Percentiles rank a stretch among this genome's conserved stretches.
Conservation (phyloP, 2,329 filamentous ascomycete species). For the Paracoccidioides lutzii region DNA sequence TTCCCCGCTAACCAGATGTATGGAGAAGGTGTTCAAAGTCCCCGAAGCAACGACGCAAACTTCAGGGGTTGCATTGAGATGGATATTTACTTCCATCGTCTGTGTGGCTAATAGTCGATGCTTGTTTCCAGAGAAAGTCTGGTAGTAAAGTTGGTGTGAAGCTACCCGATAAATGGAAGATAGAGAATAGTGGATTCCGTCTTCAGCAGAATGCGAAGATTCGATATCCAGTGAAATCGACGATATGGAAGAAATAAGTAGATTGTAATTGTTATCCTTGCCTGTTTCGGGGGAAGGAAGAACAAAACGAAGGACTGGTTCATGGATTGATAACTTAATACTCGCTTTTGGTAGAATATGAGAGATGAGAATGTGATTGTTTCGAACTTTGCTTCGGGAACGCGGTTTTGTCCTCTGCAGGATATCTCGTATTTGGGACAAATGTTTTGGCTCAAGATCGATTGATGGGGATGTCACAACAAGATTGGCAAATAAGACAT, state of each 20-base stretch:
- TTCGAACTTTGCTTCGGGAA: conserved; percentile 33
- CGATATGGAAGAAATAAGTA: conserved; percentile 90
- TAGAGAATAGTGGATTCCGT: conserved; percentile 76
- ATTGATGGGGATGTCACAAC: conserved; percentile 92
- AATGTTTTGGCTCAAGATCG: conserved; percentile 80
- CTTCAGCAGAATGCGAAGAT: conserved; percentile 80
- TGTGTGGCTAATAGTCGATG: conserved; percentile 84
- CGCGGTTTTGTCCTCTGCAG: conserved; percentile 44
- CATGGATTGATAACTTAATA: conserved; percentile 92
- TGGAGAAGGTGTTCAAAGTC: conserved; percentile 70
- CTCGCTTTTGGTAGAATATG: conserved; percentile 85
- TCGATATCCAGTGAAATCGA: conserved; percentile 88
- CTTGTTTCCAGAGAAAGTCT: conserved; percentile 66
- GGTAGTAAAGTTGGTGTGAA: conserved; percentile 86
- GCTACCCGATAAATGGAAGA: conserved; percentile 70
- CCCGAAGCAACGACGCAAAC: conserved; percentile 69
- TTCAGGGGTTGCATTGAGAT: conserved; percentile 74
- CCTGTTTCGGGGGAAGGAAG: conserved; percentile 59
- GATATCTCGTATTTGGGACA: conserved; percentile 71
- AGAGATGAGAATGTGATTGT: conserved; percentile 58
- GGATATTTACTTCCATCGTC: conserved; percentile 71
- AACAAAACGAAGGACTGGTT: conserved; percentile 82
- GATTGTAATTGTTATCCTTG: conserved; percentile 67
- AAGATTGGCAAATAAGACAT: conserved; percentile 90
- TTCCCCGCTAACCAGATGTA: conserved; percentile 82